phyloP scores from a whole-genome alignment of 2,329 filamentous ascomycete species.

The Aspergillus sp. region DNA sequence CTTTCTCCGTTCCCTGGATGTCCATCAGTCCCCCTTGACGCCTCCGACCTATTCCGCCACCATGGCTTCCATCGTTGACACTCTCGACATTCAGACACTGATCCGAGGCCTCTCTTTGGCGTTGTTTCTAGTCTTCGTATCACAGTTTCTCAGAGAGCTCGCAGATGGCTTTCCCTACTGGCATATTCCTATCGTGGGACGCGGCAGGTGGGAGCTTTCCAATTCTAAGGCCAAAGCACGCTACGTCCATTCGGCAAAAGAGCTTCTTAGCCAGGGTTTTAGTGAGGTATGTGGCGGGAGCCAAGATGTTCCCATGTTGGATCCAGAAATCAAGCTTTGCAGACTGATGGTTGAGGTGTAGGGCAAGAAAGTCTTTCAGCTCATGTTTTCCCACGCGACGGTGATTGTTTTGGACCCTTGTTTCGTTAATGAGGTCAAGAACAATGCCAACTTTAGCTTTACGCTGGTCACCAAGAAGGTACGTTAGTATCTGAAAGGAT shows the following conservation, averaged over 20 bases:
- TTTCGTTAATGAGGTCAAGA: conserved; percentile 35
- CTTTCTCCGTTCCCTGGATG: not conserved
- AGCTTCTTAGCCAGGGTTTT: conserved; percentile 28
- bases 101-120: conserved; percentile 21
- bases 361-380: conserved; percentile 27
- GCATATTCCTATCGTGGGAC: conserved; percentile 30
- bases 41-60: not conserved
- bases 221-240: conserved; percentile 31
- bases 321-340: not conserved
- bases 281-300: conserved; percentile 20
- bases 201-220: conserved; percentile 28
- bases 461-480: conserved; percentile 24
- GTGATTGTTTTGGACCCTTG: conserved; percentile 31
- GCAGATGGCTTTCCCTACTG: conserved; percentile 27
- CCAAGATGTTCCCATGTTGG: too few species aligned
- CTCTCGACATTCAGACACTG: conserved; percentile 24
- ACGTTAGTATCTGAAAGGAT: not conserved
- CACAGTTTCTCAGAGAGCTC: conserved; percentile 25
- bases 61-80: conserved; percentile 26
- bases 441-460: conserved; percentile 29
- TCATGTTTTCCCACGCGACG: conserved; percentile 22
- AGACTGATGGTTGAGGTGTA: conserved; percentile 4
- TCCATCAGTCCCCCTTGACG: not conserved
- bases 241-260: conserved; percentile 24
- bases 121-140: conserved; percentile 20